Evolutionary conservation across 805 yeast genomes (phyloP), one percentile per base, ranked within the genome.

Genomic region (Nakazawaea ishiwadae): DNA sequence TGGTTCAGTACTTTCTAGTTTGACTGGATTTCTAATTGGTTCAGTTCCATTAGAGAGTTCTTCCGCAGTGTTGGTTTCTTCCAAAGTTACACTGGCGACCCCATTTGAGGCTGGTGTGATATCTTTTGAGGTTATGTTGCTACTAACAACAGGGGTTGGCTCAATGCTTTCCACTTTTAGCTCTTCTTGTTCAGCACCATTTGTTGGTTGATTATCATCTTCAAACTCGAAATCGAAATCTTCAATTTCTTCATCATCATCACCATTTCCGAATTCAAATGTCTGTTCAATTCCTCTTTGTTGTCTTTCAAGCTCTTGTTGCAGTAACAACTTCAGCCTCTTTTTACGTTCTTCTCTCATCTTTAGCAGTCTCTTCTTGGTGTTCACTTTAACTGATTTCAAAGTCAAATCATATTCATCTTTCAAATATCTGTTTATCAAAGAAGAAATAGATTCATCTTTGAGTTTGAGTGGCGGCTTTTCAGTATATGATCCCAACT

Each of bases 221-320:
- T 54, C 61, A 14, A 61, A 56, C 16, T 62, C 63, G 42, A 59
- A 53, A 31, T 59, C 48, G 46, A 52, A 53, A 18, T 57, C 62
- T 11, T 44, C 46, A 18, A 50, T 51, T 5, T 38, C 49, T 21
- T 39, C 48, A 7, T 42, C 44, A 8, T 30, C 35, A 21, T 34
- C 32, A 8, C 24, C 37, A 17, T 35, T 39, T 9, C 40, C 52
- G 27, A 52, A 49, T 19, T 49, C 47, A 17, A 39, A 45, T 44
- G 54, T 33, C 46, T 51, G 40, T 47, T 47, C 28, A 40, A 38
- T 18, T 40, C 50, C 40, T 46, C 45, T 27, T 47, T 14, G 24
- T 17, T 44, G 11, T 41, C 47, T 21, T 46, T 44, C 37, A 34
- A 26, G 38, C 31, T 33, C 38, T 14, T 23, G 38, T 26, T 30